These are phyloP conservation scores for Henckelia pumila DNA, from an alignment of 257 asterid genomes.

Conservation along the genomic window DNA sequence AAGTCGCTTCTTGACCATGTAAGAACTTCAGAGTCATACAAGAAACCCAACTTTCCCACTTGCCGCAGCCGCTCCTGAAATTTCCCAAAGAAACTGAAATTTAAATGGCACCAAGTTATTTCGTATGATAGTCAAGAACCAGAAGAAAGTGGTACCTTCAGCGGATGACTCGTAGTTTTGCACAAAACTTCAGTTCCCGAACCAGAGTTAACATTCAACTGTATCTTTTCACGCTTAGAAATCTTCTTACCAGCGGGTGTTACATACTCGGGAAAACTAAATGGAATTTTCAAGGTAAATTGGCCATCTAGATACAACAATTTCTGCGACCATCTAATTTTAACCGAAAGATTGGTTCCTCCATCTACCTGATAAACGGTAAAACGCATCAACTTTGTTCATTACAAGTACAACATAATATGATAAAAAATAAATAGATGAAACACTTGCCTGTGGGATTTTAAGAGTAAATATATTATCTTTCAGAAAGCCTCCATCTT, in stretches of 20 bases:
- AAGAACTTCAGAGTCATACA: constrained; percentile 70
- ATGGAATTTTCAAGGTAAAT: constrained; percentile 69
- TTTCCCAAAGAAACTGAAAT: constrained; percentile 17
- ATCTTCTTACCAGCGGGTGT: constrained; percentile 84
- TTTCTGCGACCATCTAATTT: constrained; percentile 92
- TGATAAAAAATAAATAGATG: background rate
- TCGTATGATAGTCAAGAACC: constrained; percentile 18
- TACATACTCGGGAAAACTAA: constrained; percentile 80
- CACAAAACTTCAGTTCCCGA: constrained; percentile 58
- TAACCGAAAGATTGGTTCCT: constrained; percentile 67
- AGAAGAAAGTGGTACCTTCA: constrained; percentile 55
- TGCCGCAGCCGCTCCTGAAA: constrained; percentile 61
- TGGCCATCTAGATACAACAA: constrained; percentile 54
- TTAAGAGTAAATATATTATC: constrained; percentile 68
- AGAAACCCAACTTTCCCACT: constrained; percentile 65
- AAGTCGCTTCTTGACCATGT: constrained; percentile 80
- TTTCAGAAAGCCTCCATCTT: constrained; percentile 66
- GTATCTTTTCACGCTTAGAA: constrained; percentile 80
- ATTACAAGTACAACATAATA: background rate
- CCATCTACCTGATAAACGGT: constrained; percentile 67
- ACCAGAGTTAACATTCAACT: constrained; percentile 63
- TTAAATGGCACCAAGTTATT: constrained; percentile 7
- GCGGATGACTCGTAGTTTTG: constrained; percentile 70
- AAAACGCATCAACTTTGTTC: constrained; percentile 7
- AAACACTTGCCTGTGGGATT: constrained; percentile 61